Conservation (phyloP, 2,329 filamentous ascomycete species). For the Trichoderma semiorbis region DNA sequence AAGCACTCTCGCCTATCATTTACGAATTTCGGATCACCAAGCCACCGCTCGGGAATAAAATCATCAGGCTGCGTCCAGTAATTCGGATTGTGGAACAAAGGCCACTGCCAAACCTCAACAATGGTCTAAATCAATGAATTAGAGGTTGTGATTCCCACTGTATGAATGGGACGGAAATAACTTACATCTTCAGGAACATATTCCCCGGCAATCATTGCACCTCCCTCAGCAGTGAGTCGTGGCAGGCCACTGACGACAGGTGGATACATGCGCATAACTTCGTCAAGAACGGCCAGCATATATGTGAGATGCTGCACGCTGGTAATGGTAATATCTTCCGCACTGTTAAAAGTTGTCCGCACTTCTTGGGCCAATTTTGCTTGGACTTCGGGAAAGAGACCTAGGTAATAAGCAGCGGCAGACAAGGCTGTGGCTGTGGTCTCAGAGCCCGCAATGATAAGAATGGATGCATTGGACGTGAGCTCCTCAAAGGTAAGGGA, state of each 20-base stretch:
- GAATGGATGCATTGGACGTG: constrained; percentile 18
- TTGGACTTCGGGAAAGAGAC: constrained; percentile 29
- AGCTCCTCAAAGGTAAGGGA: constrained; percentile 17
- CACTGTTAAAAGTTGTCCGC: constrained; percentile 13
- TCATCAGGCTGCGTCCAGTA: constrained; percentile 32
- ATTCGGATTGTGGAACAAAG: constrained; percentile 31
- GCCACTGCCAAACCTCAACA: constrained; percentile 36
- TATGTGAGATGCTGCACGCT: constrained; percentile 32
- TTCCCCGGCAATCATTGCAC: constrained; percentile 29
- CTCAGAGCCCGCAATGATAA: constrained; percentile 32
- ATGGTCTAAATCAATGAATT: constrained; percentile 19
- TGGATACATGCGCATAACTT: constrained; percentile 46
- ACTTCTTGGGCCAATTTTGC: constrained; percentile 36
- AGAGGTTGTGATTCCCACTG: neutral
- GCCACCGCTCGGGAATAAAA: constrained; percentile 40
- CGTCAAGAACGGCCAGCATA: constrained; percentile 48
- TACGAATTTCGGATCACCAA: constrained; percentile 24
- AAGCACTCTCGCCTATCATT: constrained; percentile 26
- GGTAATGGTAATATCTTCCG: constrained; percentile 19
- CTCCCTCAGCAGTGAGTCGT: constrained; percentile 29
- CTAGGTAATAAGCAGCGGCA: constrained; percentile 28
- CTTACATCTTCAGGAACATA: constrained; percentile 32
- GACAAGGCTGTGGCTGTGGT: constrained; percentile 32
- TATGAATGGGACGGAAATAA: constrained; percentile 6
- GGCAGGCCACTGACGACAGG: constrained; percentile 39